Conservation (phyloP, 177 flowering plant species). For the Vitis hybrid region DNA sequence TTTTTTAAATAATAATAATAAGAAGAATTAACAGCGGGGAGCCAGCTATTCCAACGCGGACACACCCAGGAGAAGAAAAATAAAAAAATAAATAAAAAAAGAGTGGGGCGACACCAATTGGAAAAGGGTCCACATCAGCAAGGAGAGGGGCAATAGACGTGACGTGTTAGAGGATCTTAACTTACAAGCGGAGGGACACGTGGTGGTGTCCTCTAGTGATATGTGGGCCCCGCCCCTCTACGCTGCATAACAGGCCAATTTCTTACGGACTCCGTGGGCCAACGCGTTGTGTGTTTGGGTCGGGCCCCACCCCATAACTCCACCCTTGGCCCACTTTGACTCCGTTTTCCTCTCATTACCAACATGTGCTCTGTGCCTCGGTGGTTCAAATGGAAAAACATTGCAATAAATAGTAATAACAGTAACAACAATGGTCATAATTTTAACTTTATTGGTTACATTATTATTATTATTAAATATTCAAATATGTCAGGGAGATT, state of each 20-base stretch:
- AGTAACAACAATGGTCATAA: too few species aligned
- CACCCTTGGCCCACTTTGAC: not conserved
- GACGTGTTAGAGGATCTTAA: conserved; percentile 16
- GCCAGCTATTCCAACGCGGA: conserved; percentile 9
- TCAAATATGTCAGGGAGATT: too few species aligned
- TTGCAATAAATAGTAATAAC: too few species aligned
- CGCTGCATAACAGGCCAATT: not conserved
- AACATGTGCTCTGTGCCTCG: not conserved
- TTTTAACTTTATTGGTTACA: too few species aligned
- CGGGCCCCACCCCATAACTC: conserved; percentile 2
- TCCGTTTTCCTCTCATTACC: conserved; percentile 12
- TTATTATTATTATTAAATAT: too few species aligned
- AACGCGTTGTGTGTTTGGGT: conserved; percentile 7
- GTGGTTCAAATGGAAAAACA: too few species aligned
- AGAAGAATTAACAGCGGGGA: conserved; percentile 2
- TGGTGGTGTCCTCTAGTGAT: conserved; percentile 14
- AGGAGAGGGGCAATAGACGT: not conserved
- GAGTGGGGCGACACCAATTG: conserved; percentile 4
- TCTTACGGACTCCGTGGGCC: conserved; percentile 7
- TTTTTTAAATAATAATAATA: not conserved
- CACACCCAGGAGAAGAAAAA: not conserved
- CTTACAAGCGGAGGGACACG: conserved; percentile 14
- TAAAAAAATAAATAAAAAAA: not conserved
- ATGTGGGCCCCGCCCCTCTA: conserved; percentile 7
- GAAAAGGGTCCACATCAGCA: conserved; percentile 12